phyloP scores from a whole-genome alignment of 2,329 filamentous ascomycete species.

The Hypoxylon sp. region DNA sequence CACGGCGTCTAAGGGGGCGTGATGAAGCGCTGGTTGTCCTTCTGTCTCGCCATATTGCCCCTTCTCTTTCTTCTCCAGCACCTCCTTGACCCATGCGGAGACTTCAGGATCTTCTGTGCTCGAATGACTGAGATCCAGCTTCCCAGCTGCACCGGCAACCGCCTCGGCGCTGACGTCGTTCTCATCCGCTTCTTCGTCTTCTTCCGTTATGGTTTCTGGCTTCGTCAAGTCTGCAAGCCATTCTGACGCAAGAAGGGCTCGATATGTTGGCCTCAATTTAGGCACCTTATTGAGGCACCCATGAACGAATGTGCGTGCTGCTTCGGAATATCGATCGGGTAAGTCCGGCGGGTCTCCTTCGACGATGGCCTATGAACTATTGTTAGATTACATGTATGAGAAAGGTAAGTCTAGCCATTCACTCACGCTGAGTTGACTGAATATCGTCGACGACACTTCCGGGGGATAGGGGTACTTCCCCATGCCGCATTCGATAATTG shows the following conservation, averaged over 20 bases:
- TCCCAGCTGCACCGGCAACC: slow-evolving; percentile 59
- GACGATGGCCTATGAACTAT: slow-evolving; percentile 82
- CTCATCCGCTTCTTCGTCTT: slow-evolving; percentile 54
- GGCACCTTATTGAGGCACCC: slow-evolving; percentile 94
- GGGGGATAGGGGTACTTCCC: slow-evolving; percentile 96
- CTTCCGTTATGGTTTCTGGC: slow-evolving; percentile 64
- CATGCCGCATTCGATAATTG: slow-evolving; percentile 95
- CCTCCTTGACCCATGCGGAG: slow-evolving; percentile 83
- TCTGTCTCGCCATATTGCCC: slow-evolving; percentile 64
- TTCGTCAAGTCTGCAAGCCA: slow-evolving; percentile 86
- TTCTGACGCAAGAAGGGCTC: slow-evolving; percentile 87
- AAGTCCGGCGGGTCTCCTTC: slow-evolving; percentile 95
- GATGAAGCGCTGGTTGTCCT: slow-evolving; percentile 85
- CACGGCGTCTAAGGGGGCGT: slow-evolving; percentile 84
- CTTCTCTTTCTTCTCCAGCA: slow-evolving; percentile 74
- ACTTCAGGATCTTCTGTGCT: slow-evolving; percentile 82
- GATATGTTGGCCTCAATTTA: slow-evolving; percentile 92
- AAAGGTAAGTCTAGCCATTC: slow-evolving; percentile 17
- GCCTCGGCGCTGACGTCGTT: slow-evolving; percentile 56
- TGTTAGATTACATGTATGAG: slow-evolving; percentile 38
- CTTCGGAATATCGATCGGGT: slow-evolving; percentile 82
- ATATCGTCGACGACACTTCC: slow-evolving; percentile 98
- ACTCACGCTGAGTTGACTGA: slow-evolving; percentile 95
- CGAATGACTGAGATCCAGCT: slow-evolving; percentile 58
- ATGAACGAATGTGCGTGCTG: slow-evolving; percentile 87